Evolutionary conservation across 2,329 filamentous ascomycete species (phyloP), one percentile per base, ranked within the genome.

Genomic region (Diplodia scrobiculata): DNA sequence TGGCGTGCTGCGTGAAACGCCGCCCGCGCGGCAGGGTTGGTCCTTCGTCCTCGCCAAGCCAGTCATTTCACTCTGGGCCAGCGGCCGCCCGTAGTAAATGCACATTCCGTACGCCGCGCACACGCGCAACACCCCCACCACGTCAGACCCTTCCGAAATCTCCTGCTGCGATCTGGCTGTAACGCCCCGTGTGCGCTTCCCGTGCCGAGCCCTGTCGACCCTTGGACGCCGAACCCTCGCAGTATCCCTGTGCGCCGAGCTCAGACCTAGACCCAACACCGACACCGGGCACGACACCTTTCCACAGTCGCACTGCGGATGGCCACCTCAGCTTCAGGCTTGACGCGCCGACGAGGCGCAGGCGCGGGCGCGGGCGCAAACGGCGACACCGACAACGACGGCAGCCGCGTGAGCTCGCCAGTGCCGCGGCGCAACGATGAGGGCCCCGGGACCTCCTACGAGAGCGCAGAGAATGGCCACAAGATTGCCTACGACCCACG

Each of bases 401-500:
- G 83, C 73, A 87, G 84, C 80, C 84, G 89, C 74, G 87, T 90
- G 71, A 83, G 84, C 73, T 89, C 87, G 59, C 88, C 88, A 47
- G 82, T 83, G 67, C 86, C 88, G 68, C 79, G 80, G 83, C 87
- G 82, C 81, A 87, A 82, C 68, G 83, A 82, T 68, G 76, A 83
- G 72, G 78, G 80, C 21, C 86, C 86, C 65, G 87, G 89, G 81
- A 97, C 95, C 68, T 94, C 90, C 74, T 98, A 96, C 83, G 90
- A 93, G 81, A 92, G 78, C 74, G 81, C 90, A 78, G 94, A 96
- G 80, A 97, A 97, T 82, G 95, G 95, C 71, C 95, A 98, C 85
- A 97, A 96, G 84, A 98, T 99, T 79, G 95, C 93, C 67, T 99
- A 92, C 78, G 95, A 99, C 79, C 95, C 95, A 67, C 86, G 94